These are phyloP conservation scores for Rhizopogon roseolus DNA, from an alignment of 768 basidiomycete genomes.

Conservation along the genomic window DNA sequence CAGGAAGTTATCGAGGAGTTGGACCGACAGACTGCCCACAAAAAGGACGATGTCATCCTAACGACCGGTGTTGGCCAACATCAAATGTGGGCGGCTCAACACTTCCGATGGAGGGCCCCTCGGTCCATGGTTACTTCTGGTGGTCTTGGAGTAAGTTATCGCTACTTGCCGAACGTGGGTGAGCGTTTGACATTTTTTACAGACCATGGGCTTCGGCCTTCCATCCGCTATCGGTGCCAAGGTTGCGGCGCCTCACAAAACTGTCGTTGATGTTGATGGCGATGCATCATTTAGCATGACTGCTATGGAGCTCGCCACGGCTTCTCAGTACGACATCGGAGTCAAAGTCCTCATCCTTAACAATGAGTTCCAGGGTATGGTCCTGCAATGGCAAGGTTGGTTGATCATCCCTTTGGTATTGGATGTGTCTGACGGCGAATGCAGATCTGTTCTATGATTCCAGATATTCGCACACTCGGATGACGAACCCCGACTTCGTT, in stretches of 20 bases:
- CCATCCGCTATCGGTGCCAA: slow-evolving; percentile 96
- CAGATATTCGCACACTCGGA: slow-evolving; percentile 94
- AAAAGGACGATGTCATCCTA: slow-evolving; percentile 84
- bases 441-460: slow-evolving; percentile 92
- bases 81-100: slow-evolving; percentile 99
- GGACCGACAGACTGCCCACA: slow-evolving; percentile 69
- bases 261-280: slow-evolving; percentile 93
- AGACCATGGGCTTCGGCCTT: slow-evolving; percentile 99
- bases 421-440: background rate
- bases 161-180: background rate
- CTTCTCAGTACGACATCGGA: slow-evolving; percentile 86
- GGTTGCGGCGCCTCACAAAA: slow-evolving; percentile 87
- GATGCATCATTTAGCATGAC: slow-evolving; percentile 99
- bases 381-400: slow-evolving; percentile 96
- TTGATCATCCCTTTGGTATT: background rate
- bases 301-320: slow-evolving; percentile 97
- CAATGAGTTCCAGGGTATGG: slow-evolving; percentile 99
- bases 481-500: slow-evolving; percentile 96
- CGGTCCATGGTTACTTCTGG: slow-evolving; percentile 89
- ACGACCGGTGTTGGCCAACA: slow-evolving; percentile 98
- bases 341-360: slow-evolving; percentile 92
- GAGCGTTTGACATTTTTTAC: slow-evolving; percentile 1
- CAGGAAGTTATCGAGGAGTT: slow-evolving; percentile 96
- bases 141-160: slow-evolving; percentile 77
- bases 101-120: slow-evolving; percentile 87